Base-by-base conservation (phyloP, 2,329 filamentous ascomycete genomes). In the Plectosphaerella sp. region DNA sequence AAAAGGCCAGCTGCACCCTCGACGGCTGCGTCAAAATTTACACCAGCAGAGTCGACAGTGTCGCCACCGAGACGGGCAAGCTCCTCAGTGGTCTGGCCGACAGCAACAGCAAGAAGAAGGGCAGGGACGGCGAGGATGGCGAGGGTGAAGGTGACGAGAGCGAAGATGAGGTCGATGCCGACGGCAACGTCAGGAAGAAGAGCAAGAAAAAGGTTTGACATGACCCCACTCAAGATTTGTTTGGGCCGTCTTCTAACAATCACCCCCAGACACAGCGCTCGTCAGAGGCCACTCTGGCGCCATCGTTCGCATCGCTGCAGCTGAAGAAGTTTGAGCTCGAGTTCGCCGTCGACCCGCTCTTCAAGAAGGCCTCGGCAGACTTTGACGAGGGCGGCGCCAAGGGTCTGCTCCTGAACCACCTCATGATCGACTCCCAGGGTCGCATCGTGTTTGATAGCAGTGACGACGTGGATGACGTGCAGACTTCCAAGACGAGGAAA, bases 11-110 rank as follows among this genome's bases (percentile, higher is more conserved):
- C 72, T 97, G 91, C 72, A 99, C 94, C 0, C 78, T 99, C 16
- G 94, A 99, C 66, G 94, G 94, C 18, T 99, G 94, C 66, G 94
- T 99, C 65, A 99, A 99, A 75, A 97, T 99, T 64, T 99, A 99
- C 71, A 99, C 94, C 3, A 97, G 92, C 74, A 82, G 94, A 78
- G 92, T 99, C 48, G 94, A 99, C 73, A 97, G 93, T 67, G 94
- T 99, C 48, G 94, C 94, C 43, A 97, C 92, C 1, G 94, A 99
- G 72, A 99, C 94, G 0, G 93, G 93, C 49, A 96, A 96, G 70
- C 78, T 99, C 55, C 73, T 99, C 39, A 97, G 92, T 70, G 94
- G 94, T 53, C 76, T 99, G 55, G 93, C 94, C 20, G 93, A 97
- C 63, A 92, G 88, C 67, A 85, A 86, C 65, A 89, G 81, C 57